Evolutionary conservation across 805 yeast species (phyloP), one percentile per base, ranked within the genome.

Genomic region (Metschnikowia corniflorae): DNA sequence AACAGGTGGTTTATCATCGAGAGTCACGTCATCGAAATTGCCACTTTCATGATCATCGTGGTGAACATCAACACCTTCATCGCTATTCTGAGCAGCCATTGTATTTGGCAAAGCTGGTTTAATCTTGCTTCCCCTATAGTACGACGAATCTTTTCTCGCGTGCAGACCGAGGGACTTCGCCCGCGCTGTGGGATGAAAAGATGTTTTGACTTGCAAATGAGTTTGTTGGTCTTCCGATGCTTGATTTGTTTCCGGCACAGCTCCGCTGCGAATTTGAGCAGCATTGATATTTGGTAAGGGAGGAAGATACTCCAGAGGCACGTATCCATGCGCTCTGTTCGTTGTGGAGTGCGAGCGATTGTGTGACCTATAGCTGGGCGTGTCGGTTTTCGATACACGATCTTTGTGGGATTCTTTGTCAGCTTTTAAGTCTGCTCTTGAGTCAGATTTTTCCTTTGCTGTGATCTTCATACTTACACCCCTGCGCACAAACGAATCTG

Each of bases 91-190:
- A 17, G 55, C 41, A 6, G 56, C 60, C 67, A 64, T 49, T 37
- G 53, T 32, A 38, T 60, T 62, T 5, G 79, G 77, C 38, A 73
- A 63, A 16, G 75, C 73, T 4, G 77, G 76, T 12, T 63, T 66
- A 30, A 52, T 55, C 9, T 37, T 20, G 5, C 39, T 35, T n/a
- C 42, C 40, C 19, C 47, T 29, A 29, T 46, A 45, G 35, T 54
- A 55, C 3, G 37, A 69, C 33, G 83, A 73, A 41, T 79, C 82
- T 49, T 78, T 80, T 53, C 86, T 75, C 15, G 77, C 73, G 56
- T 86, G 91, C 6, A 71, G 71, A n/a, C 89, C 88, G 32, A 86
- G 79, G 15, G 95, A 83, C 55, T 84, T 86, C 3, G 95, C 94
- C 51, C 95, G 75, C 0, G 94, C 95, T 10, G 87, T 78, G 24